phyloP scores from a whole-genome alignment of 306 rosid genomes.

The Corylus avellana region DNA sequence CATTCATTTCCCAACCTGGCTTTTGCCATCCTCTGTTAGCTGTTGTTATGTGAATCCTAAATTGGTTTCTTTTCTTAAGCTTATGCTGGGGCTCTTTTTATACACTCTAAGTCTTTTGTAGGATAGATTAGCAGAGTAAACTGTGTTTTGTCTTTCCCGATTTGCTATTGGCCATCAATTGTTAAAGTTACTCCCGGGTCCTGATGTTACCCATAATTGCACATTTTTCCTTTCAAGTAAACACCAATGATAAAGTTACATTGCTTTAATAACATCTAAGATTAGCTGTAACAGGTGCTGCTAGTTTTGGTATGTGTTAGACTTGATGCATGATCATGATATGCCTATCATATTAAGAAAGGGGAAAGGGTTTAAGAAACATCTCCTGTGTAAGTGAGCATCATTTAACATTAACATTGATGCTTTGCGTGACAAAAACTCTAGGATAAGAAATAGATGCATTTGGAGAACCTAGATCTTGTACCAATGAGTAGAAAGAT shows the following conservation, averaged over 20 bases:
- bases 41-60: background rate
- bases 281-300: background rate
- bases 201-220: background rate
- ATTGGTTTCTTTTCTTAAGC: background rate
- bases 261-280: background rate
- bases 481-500: background rate
- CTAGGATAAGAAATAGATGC: background rate
- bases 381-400: background rate
- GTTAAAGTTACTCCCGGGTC: background rate
- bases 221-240: background rate
- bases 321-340: background rate
- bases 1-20: background rate
- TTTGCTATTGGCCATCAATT: background rate
- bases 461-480: background rate
- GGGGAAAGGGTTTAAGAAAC: background rate
- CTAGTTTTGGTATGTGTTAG: background rate
- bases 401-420: background rate
- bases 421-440: background rate
- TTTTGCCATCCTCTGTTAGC: background rate
- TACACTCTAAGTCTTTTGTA: background rate
- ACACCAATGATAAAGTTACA: background rate
- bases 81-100: background rate
- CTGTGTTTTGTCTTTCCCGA: background rate
- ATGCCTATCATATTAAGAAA: background rate
- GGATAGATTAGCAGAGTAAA: constrained; percentile 3